These are phyloP conservation scores for Trichoderma lentiforme DNA, from an alignment of 2,329 filamentous ascomycete genomes.

Conservation along the genomic window DNA sequence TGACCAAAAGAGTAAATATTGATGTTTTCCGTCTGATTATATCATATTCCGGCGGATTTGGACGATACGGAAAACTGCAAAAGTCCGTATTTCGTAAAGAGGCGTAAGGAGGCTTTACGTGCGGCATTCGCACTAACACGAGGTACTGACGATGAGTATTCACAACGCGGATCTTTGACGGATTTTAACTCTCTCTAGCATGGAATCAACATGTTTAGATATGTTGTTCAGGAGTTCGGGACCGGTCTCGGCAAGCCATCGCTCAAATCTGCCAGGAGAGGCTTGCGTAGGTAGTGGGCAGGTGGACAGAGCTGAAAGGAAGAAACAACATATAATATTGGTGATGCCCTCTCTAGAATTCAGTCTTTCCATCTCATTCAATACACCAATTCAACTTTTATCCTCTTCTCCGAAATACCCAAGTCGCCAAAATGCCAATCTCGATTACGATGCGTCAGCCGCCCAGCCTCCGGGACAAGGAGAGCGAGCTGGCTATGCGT, in stretches of 20 bases:
- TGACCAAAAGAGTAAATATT: not conserved
- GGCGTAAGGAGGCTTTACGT: not conserved
- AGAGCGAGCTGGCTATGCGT: slow-evolving; percentile 1
- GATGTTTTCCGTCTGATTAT: not conserved
- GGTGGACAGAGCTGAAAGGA: not conserved
- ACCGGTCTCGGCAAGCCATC: not conserved
- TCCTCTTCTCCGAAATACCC: not conserved
- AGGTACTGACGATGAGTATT: not conserved
- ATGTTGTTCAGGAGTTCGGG: not conserved
- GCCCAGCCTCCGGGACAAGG: slow-evolving; percentile 3
- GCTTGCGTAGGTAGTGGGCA: no score
- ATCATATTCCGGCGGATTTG: not conserved
- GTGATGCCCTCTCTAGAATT: not conserved
- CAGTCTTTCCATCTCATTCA: no score
- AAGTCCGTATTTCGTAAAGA: not conserved
- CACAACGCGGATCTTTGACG: not conserved
- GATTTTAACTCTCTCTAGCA: not conserved
- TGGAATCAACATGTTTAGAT: not conserved
- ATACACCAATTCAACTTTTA: not conserved
- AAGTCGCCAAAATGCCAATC: not conserved
- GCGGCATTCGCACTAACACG: not conserved
- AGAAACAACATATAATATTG: not conserved
- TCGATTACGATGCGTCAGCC: not conserved
- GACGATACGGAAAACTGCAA: not conserved
- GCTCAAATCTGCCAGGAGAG: not conserved